A percentile compares a stretch with the other conserved stretches of the same genome.
Evolutionary conservation across 2,329 filamentous ascomycete species (phyloP).

Genomic region (Cercospora canescens): DNA sequence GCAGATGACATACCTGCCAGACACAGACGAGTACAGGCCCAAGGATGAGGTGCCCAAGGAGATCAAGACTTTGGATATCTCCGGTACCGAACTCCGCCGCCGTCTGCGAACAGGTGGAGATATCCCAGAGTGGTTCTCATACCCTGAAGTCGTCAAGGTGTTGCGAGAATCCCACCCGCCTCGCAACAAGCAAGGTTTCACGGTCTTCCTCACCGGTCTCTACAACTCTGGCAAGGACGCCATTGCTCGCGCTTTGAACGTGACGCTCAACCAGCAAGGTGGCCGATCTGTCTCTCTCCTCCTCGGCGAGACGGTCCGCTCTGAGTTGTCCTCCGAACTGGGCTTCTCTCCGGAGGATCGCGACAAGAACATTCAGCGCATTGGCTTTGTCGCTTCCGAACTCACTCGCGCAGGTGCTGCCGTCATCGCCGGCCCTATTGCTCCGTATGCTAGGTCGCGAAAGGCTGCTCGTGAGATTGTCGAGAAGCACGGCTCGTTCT

Average conservation of each 20-base stretch:
- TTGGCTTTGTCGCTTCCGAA: conserved; percentile 93
- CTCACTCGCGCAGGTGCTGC: conserved; percentile 89
- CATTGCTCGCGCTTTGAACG: conserved; percentile 90
- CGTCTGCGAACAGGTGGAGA: conserved; percentile 88
- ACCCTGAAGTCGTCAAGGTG: conserved; percentile 96
- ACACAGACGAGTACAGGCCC: conserved; percentile 93
- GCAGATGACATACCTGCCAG: conserved; percentile 98
- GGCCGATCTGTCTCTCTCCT: conserved; percentile 92
- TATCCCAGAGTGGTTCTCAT: conserved; percentile 99
- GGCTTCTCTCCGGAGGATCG: conserved; percentile 93
- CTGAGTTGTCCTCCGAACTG: conserved; percentile 89
- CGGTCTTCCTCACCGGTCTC: conserved; percentile 95
- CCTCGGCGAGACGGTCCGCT: conserved; percentile 90
- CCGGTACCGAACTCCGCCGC: conserved; percentile 76
- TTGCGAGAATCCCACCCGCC: conserved; percentile 95
- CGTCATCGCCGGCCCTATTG: conserved; percentile 95
- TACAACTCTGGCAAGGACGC: conserved; percentile 97
- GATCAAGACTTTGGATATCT: conserved; percentile 68
- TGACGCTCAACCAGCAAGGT: conserved; percentile 96
- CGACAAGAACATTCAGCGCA: conserved; percentile 91
- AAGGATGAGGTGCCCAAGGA: conserved; percentile 85
- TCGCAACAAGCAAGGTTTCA: conserved; percentile 91
- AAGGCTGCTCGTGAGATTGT: conserved; percentile 79
- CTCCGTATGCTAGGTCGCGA: conserved; percentile 81
- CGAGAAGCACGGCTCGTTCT: conserved; percentile 87